phyloP scores from a whole-genome alignment of 2,329 filamentous ascomycete genomes.

The Fusarium coffeatum region DNA sequence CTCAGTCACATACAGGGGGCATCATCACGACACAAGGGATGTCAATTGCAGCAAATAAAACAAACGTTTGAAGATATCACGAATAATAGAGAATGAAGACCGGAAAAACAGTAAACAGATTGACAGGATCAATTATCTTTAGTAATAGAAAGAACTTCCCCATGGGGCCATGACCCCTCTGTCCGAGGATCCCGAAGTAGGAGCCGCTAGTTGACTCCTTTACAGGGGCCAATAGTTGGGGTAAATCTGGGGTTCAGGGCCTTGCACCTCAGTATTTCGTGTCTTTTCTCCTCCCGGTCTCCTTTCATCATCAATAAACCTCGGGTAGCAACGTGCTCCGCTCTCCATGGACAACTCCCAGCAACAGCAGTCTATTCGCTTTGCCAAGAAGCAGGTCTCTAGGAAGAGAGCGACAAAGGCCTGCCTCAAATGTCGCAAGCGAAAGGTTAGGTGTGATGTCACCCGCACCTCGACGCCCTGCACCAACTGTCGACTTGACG shows the following conservation, averaged over 20 bases:
- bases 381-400: slow-evolving; percentile 38
- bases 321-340: slow-evolving; percentile 19
- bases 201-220: slow-evolving; percentile 13
- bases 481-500: slow-evolving; percentile 41
- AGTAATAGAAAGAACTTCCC: neutral
- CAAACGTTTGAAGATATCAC: neutral
- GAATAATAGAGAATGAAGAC: neutral
- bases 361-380: slow-evolving; percentile 26
- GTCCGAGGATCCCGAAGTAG: slow-evolving; percentile 17
- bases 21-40: neutral
- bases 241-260: slow-evolving; percentile 29
- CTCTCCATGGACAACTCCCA: slow-evolving; percentile 31
- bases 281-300: neutral
- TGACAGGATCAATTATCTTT: neutral
- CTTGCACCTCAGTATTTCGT: slow-evolving; percentile 6
- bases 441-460: slow-evolving; percentile 42
- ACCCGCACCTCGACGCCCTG: slow-evolving; percentile 36
- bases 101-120: neutral
- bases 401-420: slow-evolving; percentile 39
- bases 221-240: slow-evolving; percentile 14
- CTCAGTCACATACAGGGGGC: neutral
- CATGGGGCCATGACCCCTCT: neutral
- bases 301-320: slow-evolving; percentile 17
- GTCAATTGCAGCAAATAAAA: neutral
- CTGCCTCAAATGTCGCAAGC: slow-evolving; percentile 38